Conservation (phyloP, 2,329 filamentous ascomycete species). For the Sclerotinia glacialis region DNA sequence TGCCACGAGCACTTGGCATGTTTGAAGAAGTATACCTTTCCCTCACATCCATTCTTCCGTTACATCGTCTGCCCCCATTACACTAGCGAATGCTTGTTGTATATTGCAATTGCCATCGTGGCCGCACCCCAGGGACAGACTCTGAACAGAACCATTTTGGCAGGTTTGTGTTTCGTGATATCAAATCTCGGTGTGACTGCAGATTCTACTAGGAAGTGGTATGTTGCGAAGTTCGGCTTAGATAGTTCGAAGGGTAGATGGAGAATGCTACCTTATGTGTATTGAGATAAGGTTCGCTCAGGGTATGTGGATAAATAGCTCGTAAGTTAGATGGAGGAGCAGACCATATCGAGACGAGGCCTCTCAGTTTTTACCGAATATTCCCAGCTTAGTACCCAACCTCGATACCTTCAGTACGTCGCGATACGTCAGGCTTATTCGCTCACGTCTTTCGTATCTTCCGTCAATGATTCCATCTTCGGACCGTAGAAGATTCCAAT, state of each 20-base stretch:
- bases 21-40: constrained; percentile 79
- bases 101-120: constrained; percentile 71
- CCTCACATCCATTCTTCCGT: constrained; percentile 68
- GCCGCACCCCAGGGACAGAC: constrained; percentile 65
- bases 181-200: constrained; percentile 83
- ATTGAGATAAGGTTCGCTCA: constrained; percentile 41
- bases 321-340: neutral
- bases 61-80: constrained; percentile 84
- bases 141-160: constrained; percentile 71
- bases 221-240: constrained; percentile 68
- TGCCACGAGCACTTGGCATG: constrained; percentile 69
- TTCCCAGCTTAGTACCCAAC: constrained; percentile 61
- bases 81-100: constrained; percentile 81
- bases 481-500: constrained; percentile 66
- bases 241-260: constrained; percentile 61
- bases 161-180: constrained; percentile 68
- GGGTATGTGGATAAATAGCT: neutral
- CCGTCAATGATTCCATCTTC: constrained; percentile 49
- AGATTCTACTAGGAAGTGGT: constrained; percentile 74
- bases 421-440: constrained; percentile 75
- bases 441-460: constrained; percentile 54
- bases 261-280: constrained; percentile 74
- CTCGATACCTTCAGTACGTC: constrained; percentile 83
- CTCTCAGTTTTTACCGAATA: constrained; percentile 41
- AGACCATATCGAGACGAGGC: neutral